Evolutionary conservation across 352 stramenopile genomes (phyloP).

Genomic region (Paralagenidium karlingii): DNA sequence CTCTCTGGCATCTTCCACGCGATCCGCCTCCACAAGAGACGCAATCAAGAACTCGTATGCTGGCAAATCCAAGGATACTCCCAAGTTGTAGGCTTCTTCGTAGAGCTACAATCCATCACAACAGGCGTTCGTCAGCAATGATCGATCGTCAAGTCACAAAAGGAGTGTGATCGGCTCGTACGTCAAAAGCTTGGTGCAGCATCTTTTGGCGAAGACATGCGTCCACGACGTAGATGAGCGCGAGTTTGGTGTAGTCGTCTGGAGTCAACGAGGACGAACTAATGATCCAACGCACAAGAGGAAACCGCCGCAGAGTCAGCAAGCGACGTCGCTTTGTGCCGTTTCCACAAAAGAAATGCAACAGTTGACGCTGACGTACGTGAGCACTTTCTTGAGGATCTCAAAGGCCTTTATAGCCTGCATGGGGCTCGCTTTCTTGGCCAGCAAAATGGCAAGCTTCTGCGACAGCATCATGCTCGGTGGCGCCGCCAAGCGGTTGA

Average conservation of each 20-base stretch:
- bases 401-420: conserved; percentile 16
- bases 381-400: conserved; percentile 16
- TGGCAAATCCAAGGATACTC: conserved; percentile 37
- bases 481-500: conserved; percentile 21
- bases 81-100: conserved; percentile 38
- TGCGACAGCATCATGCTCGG: conserved; percentile 18
- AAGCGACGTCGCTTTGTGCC: too few relatives aligned
- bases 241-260: conserved; percentile 52
- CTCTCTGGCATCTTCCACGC: conserved; percentile 32
- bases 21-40: conserved; percentile 24
- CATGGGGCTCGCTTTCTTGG: conserved; percentile 22
- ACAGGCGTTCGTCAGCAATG: background rate
- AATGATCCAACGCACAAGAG: background rate
- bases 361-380: background rate
- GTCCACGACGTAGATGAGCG: conserved; percentile 59
- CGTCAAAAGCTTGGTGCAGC: conserved; percentile 46
- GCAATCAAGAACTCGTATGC: conserved; percentile 36
- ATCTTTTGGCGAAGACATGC: conserved; percentile 35
- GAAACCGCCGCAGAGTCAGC: too few relatives aligned
- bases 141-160: background rate
- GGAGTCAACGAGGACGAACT: conserved; percentile 19
- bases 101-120: conserved; percentile 18
- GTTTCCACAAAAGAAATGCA: too few relatives aligned
- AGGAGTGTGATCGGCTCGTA: too few relatives aligned
- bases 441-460: conserved; percentile 32